Evolutionary conservation across 441 rosid species (phyloP), one percentile per base, ranked within the genome.

Genomic region (California macrophylla): DNA sequence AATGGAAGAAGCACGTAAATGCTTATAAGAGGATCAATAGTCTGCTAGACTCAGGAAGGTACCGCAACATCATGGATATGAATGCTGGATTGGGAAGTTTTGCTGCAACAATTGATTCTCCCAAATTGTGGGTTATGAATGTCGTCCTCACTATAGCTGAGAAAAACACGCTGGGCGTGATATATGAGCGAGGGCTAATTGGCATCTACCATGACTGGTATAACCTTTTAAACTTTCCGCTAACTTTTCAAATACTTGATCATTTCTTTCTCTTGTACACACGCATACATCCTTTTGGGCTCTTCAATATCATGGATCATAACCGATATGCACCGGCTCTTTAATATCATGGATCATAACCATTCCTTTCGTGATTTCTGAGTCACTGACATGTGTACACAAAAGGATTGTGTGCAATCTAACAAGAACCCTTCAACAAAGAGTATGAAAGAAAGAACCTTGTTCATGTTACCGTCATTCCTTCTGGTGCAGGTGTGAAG

Each of bases 191-290:
- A 32, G 72, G 72, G 10, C 40, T 69, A 7, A 60, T 69, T 38
- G 72, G 72, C 72, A 69, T 69, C 72, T 69, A 69, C 52, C 72
- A 56, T 69, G 72, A 69, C 72, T 69, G 72, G 66, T 69, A 58
- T 18, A 56, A 16, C 26, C 29, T 15, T 15, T 20, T 6, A 0
- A n/a, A n/a, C 26, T 61, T 60, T n/a, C n/a, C n/a, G n/a, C n/a
- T n/a, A n/a, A n/a, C n/a, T n/a, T n/a, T n/a, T n/a, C n/a, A n/a
- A n/a, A n/a, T n/a, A n/a, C n/a, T n/a, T n/a, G n/a, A n/a, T n/a
- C n/a, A n/a, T n/a, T 10, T 7, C 30, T 30, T 32, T 32, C 45
- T 72, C 15, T 10, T 4, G 15, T 4, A 47, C 16, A 47, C 16
- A 13, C 16, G 15, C 20, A 15, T 13, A 47, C 16, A 47, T 60